Conservation (phyloP, 2,329 filamentous ascomycete species). For the Colletotrichum sp. region DNA sequence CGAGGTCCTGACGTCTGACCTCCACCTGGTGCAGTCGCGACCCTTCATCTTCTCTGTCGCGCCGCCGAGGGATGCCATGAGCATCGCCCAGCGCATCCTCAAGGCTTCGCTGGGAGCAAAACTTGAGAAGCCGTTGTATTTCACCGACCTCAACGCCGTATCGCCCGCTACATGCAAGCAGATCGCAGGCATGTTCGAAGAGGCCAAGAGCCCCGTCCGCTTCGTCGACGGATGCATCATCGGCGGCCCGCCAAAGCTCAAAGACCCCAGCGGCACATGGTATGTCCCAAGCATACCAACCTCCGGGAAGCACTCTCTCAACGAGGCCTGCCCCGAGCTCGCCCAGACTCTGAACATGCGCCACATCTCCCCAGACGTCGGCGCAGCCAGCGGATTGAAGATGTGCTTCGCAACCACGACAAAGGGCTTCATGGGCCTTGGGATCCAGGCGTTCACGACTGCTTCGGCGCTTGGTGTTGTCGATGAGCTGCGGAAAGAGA, state of each 20-base stretch:
- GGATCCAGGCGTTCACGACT: constrained; percentile 74
- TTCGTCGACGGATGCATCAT: constrained; percentile 66
- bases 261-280: constrained; percentile 35
- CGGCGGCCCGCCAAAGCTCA: constrained; percentile 53
- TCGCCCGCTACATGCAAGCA: constrained; percentile 56
- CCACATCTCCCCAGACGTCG: constrained; percentile 54
- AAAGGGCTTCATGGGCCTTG: constrained; percentile 72
- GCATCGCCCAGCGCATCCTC: constrained; percentile 63
- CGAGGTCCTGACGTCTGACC: constrained; percentile 58
- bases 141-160: constrained; percentile 70
- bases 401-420: constrained; percentile 68
- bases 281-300: constrained; percentile 47
- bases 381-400: constrained; percentile 64
- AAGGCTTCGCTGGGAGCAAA: constrained; percentile 48
- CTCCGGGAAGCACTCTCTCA: constrained; percentile 51
- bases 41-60: constrained; percentile 71
- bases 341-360: constrained; percentile 50
- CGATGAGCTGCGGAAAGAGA: constrained; percentile 59
- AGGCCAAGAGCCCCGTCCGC: constrained; percentile 41
- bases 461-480: constrained; percentile 68
- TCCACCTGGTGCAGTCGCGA: constrained; percentile 58
- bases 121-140: constrained; percentile 53
- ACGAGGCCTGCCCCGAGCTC: constrained; percentile 44
- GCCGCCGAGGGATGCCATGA: constrained; percentile 65
- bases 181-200: constrained; percentile 49